Conservation (phyloP, 2,329 filamentous ascomycete genomes). For the Ascochyta lentis region DNA sequence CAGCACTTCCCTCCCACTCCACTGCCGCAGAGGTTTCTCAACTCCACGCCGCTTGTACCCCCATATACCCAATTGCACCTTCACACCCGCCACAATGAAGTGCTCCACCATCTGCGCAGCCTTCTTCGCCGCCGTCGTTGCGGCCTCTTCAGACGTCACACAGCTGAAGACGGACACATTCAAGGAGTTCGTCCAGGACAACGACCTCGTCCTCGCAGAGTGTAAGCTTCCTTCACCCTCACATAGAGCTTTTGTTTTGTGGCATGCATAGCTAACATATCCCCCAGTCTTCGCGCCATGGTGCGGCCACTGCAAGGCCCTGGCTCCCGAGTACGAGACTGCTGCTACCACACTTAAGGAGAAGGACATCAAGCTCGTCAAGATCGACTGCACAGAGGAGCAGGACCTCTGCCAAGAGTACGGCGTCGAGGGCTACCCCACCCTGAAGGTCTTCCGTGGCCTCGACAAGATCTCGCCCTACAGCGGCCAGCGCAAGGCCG, state of each 20-base stretch:
- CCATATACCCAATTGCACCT: constrained; percentile 17
- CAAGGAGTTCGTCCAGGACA: constrained; percentile 80
- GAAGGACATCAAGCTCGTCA: constrained; percentile 83
- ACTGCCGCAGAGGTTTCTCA: constrained; percentile 30
- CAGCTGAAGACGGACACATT: constrained; percentile 88
- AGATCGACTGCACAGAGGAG: constrained; percentile 96
- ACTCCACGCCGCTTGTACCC: constrained; percentile 15
- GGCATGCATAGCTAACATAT: constrained; percentile 46
- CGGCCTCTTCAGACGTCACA: constrained; percentile 75
- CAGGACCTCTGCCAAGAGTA: constrained; percentile 86
- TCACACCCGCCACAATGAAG: constrained; percentile 38
- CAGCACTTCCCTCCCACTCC: constrained; percentile 20
- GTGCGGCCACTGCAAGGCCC: constrained; percentile 98
- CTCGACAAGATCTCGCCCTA: constrained; percentile 82
- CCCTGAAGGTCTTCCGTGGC: constrained; percentile 98
- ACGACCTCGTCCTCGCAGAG: constrained; percentile 91
- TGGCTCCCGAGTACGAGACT: constrained; percentile 90
- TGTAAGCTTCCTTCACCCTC: constrained; percentile 66
- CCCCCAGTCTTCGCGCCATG: constrained; percentile 85
- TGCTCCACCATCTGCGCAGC: constrained; percentile 49
- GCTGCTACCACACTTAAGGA: constrained; percentile 84
- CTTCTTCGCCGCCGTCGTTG: constrained; percentile 64
- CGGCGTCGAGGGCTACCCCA: constrained; percentile 97
- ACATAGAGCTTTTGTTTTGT: not conserved
- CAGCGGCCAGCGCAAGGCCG: constrained; percentile 86